A percentile compares a stretch with the other conserved stretches of the same genome.
Evolutionary conservation across 2,329 filamentous ascomycete species (phyloP).

Genomic region (Neonectria faginata): DNA sequence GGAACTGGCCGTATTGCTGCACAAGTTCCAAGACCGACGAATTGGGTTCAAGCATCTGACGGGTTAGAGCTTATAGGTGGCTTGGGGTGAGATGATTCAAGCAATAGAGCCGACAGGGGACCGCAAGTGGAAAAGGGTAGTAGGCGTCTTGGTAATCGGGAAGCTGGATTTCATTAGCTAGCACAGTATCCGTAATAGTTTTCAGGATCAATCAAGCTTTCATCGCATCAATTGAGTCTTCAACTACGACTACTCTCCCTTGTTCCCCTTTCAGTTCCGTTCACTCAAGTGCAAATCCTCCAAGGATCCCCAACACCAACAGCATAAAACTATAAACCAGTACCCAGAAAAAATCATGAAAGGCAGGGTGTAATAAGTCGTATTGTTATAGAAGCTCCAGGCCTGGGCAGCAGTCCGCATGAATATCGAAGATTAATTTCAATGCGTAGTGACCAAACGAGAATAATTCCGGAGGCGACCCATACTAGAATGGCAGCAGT

Average conservation of each 20-base stretch:
- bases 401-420: not conserved
- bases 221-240: not conserved
- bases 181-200: not conserved
- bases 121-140: not conserved
- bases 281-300: not conserved
- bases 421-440: not conserved
- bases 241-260: not conserved
- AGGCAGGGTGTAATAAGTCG: not conserved
- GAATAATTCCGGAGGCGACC: not conserved
- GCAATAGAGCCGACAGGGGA: not conserved
- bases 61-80: not conserved
- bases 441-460: not conserved
- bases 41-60: not conserved
- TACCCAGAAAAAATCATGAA: not conserved
- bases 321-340: not conserved
- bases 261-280: not conserved
- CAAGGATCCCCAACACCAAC: not conserved
- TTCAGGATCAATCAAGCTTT: not conserved
- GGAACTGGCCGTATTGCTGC: not conserved
- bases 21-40: not conserved
- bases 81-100: not conserved
- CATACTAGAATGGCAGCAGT: not conserved
- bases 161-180: not conserved
- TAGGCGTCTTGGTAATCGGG: not conserved
- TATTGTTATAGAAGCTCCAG: not conserved